Conservation (phyloP, 176 grass and related monocot species). For the Oryza rufipogon region DNA sequence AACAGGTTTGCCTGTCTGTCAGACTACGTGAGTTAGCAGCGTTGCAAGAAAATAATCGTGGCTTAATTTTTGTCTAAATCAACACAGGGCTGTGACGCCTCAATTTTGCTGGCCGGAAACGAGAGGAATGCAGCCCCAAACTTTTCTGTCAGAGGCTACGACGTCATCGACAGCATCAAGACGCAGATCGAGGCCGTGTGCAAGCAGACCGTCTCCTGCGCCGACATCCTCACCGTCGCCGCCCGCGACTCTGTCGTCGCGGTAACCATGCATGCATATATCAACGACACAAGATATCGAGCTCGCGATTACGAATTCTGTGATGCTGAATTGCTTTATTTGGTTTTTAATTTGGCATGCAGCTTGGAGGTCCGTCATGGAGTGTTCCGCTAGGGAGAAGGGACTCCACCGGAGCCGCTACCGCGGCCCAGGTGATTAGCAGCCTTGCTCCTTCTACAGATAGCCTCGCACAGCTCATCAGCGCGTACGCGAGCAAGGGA, state of each 20-base stretch:
- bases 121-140: constrained; percentile 36
- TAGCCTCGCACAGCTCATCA: constrained; percentile 35
- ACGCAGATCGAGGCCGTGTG: constrained; percentile 63
- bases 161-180: constrained; percentile 67
- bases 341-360: not conserved
- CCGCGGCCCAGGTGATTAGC: not conserved
- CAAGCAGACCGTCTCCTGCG: constrained; percentile 73
- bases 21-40: too few relatives aligned
- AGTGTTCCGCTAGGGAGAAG: constrained; percentile 42
- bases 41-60: not conserved
- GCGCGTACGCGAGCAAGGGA: not conserved
- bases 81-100: constrained; percentile 64
- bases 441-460: not conserved
- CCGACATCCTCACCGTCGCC: constrained; percentile 72
- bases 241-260: constrained; percentile 69
- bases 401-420: constrained; percentile 40
- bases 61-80: not conserved
- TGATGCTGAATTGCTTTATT: not conserved
- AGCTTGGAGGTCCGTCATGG: constrained; percentile 52
- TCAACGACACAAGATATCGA: too few relatives aligned
- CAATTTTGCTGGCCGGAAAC: constrained; percentile 41
- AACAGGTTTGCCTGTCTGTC: too few relatives aligned
- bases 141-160: constrained; percentile 24
- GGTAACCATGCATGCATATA: constrained; percentile 12
- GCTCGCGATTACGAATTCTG: too few relatives aligned